phyloP scores from a whole-genome alignment of 176 grass and related monocot species.

The Eremochloa ophiuroides region DNA sequence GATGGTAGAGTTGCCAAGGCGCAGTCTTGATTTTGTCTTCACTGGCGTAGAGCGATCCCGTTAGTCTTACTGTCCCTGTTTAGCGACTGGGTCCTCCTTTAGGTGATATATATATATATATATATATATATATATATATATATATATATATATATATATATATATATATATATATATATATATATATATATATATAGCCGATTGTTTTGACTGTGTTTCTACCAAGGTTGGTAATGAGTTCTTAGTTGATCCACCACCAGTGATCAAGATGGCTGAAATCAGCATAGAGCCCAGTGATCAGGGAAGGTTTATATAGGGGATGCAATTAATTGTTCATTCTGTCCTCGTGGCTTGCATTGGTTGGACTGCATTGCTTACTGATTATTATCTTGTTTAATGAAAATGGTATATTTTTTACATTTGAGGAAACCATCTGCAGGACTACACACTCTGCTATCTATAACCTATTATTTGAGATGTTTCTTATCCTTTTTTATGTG shows the following conservation, averaged over 20 bases:
- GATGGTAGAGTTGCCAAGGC: neutral
- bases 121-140: too few species aligned
- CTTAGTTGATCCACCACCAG: neutral
- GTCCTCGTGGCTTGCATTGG: neutral
- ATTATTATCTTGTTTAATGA: neutral
- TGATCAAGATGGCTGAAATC: neutral
- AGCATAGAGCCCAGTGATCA: neutral
- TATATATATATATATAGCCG: too few species aligned
- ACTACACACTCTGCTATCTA: neutral
- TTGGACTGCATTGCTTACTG: neutral
- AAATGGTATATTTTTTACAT: neutral
- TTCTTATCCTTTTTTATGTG: neutral
- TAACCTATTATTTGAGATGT: neutral
- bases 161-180: too few species aligned
- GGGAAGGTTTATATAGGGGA: neutral
- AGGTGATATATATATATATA: too few species aligned
- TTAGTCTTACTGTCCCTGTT: neutral
- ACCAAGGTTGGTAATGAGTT: neutral
- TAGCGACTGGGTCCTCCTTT: neutral
- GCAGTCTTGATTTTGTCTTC: constrained; percentile 1
- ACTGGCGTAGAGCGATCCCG: neutral
- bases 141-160: too few species aligned
- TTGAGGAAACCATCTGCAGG: neutral
- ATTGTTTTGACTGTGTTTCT: neutral
- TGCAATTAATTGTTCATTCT: neutral